These are phyloP conservation scores for Zarea fungicola DNA, from an alignment of 2,329 filamentous ascomycete species.

Conservation along the genomic window DNA sequence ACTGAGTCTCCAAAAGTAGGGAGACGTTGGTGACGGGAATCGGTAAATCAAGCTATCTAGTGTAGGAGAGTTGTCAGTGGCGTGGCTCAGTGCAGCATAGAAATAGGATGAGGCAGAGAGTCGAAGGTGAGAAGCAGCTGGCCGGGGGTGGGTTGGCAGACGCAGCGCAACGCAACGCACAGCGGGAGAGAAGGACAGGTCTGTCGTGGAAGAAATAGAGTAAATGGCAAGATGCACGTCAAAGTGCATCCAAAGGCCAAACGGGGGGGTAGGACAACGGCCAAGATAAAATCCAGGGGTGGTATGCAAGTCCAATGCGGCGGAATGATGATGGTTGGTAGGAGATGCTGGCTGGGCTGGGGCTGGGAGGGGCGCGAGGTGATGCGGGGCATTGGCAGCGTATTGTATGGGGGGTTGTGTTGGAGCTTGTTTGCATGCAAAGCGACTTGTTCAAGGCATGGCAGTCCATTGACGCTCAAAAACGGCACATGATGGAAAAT, in stretches of 20 bases:
- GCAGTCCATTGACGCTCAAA: slow-evolving; percentile 4
- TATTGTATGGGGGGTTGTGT: slow-evolving; percentile 10
- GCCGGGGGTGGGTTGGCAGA: neutral
- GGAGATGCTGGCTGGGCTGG: slow-evolving; percentile 7
- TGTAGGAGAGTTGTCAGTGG: neutral
- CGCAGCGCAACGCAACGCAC: neutral
- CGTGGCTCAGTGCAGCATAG: neutral
- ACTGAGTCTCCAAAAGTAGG: slow-evolving; percentile 2
- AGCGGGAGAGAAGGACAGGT: neutral
- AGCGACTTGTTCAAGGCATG: slow-evolving; percentile 4
- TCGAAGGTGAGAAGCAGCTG: neutral
- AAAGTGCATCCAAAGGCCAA: neutral
- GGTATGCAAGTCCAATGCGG: slow-evolving; percentile 7
- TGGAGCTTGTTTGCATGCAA: slow-evolving; percentile 9
- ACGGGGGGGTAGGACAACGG: neutral
- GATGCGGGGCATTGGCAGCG: slow-evolving; percentile 12
- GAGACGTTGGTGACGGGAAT: neutral
- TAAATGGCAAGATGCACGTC: neutral
- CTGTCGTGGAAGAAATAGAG: too few relatives aligned
- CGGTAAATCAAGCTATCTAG: neutral
- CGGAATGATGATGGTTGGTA: slow-evolving; percentile 13
- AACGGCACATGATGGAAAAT: neutral
- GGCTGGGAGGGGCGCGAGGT: slow-evolving; percentile 13
- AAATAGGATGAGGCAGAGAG: neutral
- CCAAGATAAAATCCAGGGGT: neutral